Base-by-base conservation (phyloP, 306 rosid genomes). In the Senna tora region DNA sequence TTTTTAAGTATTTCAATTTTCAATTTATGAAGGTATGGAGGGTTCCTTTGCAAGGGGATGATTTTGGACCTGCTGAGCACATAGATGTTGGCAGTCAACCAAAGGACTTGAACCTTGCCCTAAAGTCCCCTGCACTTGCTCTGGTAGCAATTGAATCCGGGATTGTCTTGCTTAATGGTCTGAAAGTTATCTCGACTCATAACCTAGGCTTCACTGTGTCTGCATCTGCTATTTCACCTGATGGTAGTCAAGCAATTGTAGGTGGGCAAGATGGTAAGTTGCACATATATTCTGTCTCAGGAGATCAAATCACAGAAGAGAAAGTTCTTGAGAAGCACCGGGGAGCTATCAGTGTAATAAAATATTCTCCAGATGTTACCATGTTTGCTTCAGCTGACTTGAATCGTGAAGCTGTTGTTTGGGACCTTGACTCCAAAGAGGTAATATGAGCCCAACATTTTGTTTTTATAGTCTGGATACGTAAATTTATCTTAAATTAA, bases 81-180 rank as follows among this genome's bases (percentile, higher is more conserved):
- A 43, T 95, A 72, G 99, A 95, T 88, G 76, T 95, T 82, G 97
- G 99, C 65, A 89, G 92, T 86, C 99, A 95, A 74, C 96, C 99
- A 22, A 88, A 86, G 85, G 97, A 91, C 80, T 66, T 95, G 84
- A 81, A 87, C 81, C 80, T 89, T 82, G 93, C 99, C 46, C 82
- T 84, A 50, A 77, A 45, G 54, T 79, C 84, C 28, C 96, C 96
- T 53, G 86, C 86, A 58, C 88, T 89, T 72, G 96, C 90, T 54
- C 62, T 95, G 54, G 82, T 95, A 81, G 83, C 97, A 55, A 84
- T 82, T 82, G 99, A 91, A 67, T 83, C 90, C 0, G 97, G 99
- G 49, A 82, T 88, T 80, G 96, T 91, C 77, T 76, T 95, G 72
- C 96, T 95, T 28, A 83, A 75, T 4, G 97, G 96, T 30, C 69